Evolutionary conservation across 805 yeast genomes (phyloP).

Genomic region (Danielia oregonensis): DNA sequence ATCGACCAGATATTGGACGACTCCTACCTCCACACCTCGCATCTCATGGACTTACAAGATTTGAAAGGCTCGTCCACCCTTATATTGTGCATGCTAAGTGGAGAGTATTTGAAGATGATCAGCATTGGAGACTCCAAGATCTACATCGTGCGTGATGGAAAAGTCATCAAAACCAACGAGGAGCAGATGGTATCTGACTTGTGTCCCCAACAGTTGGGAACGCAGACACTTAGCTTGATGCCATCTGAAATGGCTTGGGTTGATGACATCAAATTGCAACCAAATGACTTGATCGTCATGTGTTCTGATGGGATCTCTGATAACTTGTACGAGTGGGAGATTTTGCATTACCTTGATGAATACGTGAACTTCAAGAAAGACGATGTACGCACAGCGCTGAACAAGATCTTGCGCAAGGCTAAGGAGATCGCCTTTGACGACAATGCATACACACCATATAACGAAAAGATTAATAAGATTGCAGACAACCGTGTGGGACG

Average conservation of each 20-base stretch:
- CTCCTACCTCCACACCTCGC: conserved; percentile 45
- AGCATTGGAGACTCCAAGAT: conserved; percentile 53
- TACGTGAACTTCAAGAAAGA: conserved; percentile 24
- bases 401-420: conserved; percentile 37
- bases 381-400: conserved; percentile 37
- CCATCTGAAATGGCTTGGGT: conserved; percentile 50
- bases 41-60: conserved; percentile 46
- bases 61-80: conserved; percentile 50
- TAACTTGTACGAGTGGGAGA: conserved; percentile 48
- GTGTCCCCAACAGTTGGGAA: conserved; percentile 56
- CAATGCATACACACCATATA: conserved; percentile 51
- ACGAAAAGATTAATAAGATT: conserved; percentile 45
- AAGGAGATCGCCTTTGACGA: conserved; percentile 51
- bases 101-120: conserved; percentile 42
- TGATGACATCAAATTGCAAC: conserved; percentile 35
- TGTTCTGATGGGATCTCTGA: conserved; percentile 56
- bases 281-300: conserved; percentile 41
- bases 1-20: conserved; percentile 43
- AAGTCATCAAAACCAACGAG: conserved; percentile 39
- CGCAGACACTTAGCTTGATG: conserved; percentile 37
- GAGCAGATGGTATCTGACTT: conserved; percentile 44
- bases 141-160: conserved; percentile 45
- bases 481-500: conserved; percentile 29
- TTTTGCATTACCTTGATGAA: conserved; percentile 34
- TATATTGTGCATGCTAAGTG: conserved; percentile 45